phyloP scores from a whole-genome alignment of 352 stramenopile genomes.

The Phytophthora citricola region DNA sequence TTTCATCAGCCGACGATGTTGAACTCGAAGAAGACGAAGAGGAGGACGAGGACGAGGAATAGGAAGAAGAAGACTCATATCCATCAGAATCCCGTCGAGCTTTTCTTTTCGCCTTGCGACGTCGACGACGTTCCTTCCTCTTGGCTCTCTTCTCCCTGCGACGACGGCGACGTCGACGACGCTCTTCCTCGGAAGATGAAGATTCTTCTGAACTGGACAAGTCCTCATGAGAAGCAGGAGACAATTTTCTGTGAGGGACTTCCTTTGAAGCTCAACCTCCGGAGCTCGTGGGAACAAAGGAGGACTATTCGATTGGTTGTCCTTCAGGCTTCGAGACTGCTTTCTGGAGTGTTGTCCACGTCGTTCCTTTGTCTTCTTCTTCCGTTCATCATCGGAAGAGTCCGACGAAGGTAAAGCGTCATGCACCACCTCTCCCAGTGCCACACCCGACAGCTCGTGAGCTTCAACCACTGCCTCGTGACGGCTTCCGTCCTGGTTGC shows the following conservation, averaged over 20 bases:
- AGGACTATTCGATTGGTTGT: not conserved
- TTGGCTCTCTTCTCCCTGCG: slow-evolving; percentile 30
- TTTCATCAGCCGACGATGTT: slow-evolving; percentile 41
- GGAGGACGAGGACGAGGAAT: slow-evolving; percentile 15
- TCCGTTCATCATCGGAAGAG: slow-evolving; percentile 25
- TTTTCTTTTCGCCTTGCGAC: slow-evolving; percentile 36
- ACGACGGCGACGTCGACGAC: slow-evolving; percentile 28
- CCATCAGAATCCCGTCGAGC: slow-evolving; percentile 18
- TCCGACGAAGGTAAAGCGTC: slow-evolving; percentile 49
- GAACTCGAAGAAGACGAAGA: slow-evolving; percentile 24
- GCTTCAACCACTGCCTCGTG: slow-evolving; percentile 10
- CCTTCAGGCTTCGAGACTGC: slow-evolving; percentile 12
- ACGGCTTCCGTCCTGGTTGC: not conserved
- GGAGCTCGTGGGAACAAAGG: slow-evolving; percentile 12
- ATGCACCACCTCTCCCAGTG: slow-evolving; percentile 32
- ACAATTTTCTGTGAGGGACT: not conserved
- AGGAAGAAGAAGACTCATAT: slow-evolving; percentile 32
- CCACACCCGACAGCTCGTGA: slow-evolving; percentile 10
- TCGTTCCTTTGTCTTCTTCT: slow-evolving; percentile 15
- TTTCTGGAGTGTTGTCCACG: slow-evolving; percentile 14
- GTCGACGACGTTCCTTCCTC: slow-evolving; percentile 33
- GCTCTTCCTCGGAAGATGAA: slow-evolving; percentile 31
- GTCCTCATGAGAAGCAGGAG: not conserved
- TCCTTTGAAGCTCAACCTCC: not conserved
- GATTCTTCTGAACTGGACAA: slow-evolving; percentile 26